phyloP scores from a whole-genome alignment of 73 alveolate genomes.

The Tetrahymena malaccensis region DNA sequence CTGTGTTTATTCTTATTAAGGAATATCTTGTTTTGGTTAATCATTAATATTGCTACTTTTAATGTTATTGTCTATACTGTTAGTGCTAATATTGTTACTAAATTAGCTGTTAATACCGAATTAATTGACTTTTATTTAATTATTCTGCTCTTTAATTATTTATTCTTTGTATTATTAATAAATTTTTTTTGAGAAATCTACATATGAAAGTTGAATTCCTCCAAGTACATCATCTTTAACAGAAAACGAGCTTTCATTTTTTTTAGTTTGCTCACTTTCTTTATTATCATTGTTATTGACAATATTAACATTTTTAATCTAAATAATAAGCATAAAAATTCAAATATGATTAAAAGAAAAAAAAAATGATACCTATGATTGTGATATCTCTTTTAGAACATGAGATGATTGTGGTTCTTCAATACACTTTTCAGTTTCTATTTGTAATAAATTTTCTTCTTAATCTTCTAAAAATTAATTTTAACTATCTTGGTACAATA shows the following conservation, averaged over 20 bases:
- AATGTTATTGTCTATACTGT: not conserved
- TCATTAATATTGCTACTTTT: not conserved
- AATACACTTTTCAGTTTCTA: not conserved
- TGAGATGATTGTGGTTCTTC: not conserved
- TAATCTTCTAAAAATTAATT: not conserved
- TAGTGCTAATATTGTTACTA: not conserved
- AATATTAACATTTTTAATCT: not conserved
- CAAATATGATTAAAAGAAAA: too few species aligned
- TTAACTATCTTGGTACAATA: too few species aligned
- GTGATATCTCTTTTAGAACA: not conserved
- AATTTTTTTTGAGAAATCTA: not conserved
- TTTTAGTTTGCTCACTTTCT: not conserved
- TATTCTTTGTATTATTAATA: not conserved
- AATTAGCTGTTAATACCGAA: not conserved
- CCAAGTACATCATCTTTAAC: not conserved
- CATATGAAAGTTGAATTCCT: not conserved
- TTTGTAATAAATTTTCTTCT: not conserved
- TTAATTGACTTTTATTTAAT: too few species aligned
- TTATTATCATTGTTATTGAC: not conserved
- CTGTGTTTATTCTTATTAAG: not conserved
- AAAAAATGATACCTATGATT: not conserved
- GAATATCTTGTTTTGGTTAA: not conserved
- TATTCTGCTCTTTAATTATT: not conserved
- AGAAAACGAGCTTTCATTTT: not conserved
- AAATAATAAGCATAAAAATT: too few species aligned